phyloP scores from a whole-genome alignment of 352 stramenopile genomes.

The Phytophthora chlamydospora region DNA sequence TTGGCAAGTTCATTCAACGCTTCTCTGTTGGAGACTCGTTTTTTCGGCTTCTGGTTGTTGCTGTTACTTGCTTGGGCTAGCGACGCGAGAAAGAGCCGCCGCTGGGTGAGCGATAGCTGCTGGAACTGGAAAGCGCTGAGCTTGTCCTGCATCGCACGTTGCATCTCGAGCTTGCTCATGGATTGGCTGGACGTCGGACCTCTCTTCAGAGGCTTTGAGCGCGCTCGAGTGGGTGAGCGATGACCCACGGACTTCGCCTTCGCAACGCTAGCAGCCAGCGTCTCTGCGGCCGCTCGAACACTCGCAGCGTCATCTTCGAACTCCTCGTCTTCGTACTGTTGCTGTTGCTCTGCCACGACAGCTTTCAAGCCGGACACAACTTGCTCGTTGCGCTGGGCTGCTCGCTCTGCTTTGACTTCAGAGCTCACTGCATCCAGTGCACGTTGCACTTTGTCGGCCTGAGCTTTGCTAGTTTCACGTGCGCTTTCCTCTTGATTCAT shows the following conservation, averaged over 20 bases:
- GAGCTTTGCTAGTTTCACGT: slow-evolving; percentile 10
- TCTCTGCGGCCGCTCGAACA: slow-evolving; percentile 29
- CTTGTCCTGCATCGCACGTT: slow-evolving; percentile 58
- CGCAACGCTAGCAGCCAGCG: slow-evolving; percentile 35
- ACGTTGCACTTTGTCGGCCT: slow-evolving; percentile 33
- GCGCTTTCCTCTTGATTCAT: slow-evolving; percentile 52
- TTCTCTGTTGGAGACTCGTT: slow-evolving; percentile 34
- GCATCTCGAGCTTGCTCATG: slow-evolving; percentile 30
- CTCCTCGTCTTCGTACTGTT: slow-evolving; percentile 51
- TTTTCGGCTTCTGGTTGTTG: slow-evolving; percentile 11
- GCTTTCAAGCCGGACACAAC: slow-evolving; percentile 41
- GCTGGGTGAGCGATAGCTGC: slow-evolving; percentile 64
- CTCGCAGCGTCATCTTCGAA: slow-evolving; percentile 56
- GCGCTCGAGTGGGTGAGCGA: slow-evolving; percentile 15
- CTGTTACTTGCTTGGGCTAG: slow-evolving; percentile 29
- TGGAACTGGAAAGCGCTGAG: slow-evolving; percentile 67
- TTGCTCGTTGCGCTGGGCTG: slow-evolving; percentile 25
- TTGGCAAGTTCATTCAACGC: slow-evolving; percentile 58
- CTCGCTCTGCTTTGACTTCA: slow-evolving; percentile 39
- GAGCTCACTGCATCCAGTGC: slow-evolving; percentile 28
- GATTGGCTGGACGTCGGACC: slow-evolving; percentile 22
- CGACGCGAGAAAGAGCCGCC: slow-evolving; percentile 66
- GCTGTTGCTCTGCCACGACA: slow-evolving; percentile 45
- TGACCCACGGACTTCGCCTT: slow-evolving; percentile 27
- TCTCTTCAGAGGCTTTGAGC: slow-evolving; percentile 31